Evolutionary conservation across 805 yeast species (phyloP), one percentile per base, ranked within the genome.

Genomic region (Kazachstania psychrophila): DNA sequence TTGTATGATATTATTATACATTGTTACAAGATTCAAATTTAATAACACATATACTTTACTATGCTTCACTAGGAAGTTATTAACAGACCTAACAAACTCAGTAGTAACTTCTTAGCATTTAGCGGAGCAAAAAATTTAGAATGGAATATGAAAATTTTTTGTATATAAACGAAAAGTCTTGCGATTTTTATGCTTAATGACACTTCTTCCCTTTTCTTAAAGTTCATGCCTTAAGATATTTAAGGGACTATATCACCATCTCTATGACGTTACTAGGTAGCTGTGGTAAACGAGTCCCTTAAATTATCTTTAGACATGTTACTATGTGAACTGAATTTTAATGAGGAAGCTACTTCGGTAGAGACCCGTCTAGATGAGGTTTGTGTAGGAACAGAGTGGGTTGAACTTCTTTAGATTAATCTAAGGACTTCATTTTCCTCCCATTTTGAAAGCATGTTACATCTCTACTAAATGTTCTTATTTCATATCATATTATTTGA

Each of bases 271-370:
- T 33, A 18, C 42, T 31, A 58, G 67, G 52, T 60, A 58, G 55
- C 51, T 48, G 59, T 64, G 74, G 74, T 72, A 73, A 73, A 73
- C 77, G 73, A 70, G 55, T 57, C 75, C 76, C 77, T 56, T 34
- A 72, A 39, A 72, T 42, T 33, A 52, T 28, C 33, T 36, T 38
- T 38, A 30, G 23, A 30, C 49, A 38, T 35, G 40, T 35, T 35
- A 23, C 39, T 34, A 33, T 29, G 34, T 23, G 17, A 23, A 26
- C 14, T 22, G 10, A 28, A 14, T 18, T 22, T 23, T 33, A 20
- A 14, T 23, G 17, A 33, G 22, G n/a, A n/a, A n/a, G n/a, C n/a
- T n/a, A n/a, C n/a, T n/a, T 30, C 11, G 26, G n/a, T 16, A 8
- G 14, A 35, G 15, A 27, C 22, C 31, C 18, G 30, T 37, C 25